Percentiles rank a stretch among this genome's conserved stretches.
Conservation (phyloP, 2,329 filamentous ascomycete genomes). For the Pezicula neosporulosa region DNA sequence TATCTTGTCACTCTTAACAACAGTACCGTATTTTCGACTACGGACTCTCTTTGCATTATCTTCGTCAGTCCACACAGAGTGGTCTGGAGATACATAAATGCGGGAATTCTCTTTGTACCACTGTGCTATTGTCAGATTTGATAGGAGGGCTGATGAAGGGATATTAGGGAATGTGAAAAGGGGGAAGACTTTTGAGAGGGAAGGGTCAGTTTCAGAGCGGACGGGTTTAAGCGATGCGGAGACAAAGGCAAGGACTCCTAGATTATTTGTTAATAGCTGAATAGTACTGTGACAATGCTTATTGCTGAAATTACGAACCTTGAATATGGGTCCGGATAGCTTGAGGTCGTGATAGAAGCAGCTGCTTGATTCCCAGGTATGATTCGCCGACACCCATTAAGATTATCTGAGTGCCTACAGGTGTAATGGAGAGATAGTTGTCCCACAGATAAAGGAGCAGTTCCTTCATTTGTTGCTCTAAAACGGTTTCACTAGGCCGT, state of each 20-base stretch:
- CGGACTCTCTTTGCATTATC: slow-evolving; percentile 56
- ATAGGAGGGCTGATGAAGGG: no score
- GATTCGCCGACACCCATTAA: slow-evolving; percentile 88
- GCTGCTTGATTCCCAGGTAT: slow-evolving; percentile 76
- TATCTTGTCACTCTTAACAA: slow-evolving; percentile 45
- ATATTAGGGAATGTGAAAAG: no score
- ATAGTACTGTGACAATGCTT: slow-evolving; percentile 5
- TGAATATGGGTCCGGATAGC: not conserved
- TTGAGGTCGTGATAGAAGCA: slow-evolving; percentile 66
- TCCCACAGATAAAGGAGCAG: slow-evolving; percentile 90
- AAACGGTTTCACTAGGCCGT: slow-evolving; percentile 43
- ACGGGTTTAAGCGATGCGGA: slow-evolving; percentile 73
- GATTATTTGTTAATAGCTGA: slow-evolving; percentile 56
- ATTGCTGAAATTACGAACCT: slow-evolving; percentile 42
- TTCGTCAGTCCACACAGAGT: slow-evolving; percentile 70
- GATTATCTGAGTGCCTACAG: slow-evolving; percentile 67
- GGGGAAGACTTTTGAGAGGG: slow-evolving; percentile 46
- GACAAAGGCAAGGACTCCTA: slow-evolving; percentile 78
- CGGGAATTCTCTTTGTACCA: slow-evolving; percentile 86
- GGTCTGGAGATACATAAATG: slow-evolving; percentile 73
- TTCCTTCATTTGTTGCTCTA: slow-evolving; percentile 58
- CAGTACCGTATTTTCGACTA: slow-evolving; percentile 58
- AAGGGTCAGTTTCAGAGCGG: slow-evolving; percentile 72
- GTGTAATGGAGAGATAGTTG: slow-evolving; percentile 84
- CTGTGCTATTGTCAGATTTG: no score